phyloP scores from a whole-genome alignment of 2,329 filamentous ascomycete genomes.

The Colletotrichum tabaci region DNA sequence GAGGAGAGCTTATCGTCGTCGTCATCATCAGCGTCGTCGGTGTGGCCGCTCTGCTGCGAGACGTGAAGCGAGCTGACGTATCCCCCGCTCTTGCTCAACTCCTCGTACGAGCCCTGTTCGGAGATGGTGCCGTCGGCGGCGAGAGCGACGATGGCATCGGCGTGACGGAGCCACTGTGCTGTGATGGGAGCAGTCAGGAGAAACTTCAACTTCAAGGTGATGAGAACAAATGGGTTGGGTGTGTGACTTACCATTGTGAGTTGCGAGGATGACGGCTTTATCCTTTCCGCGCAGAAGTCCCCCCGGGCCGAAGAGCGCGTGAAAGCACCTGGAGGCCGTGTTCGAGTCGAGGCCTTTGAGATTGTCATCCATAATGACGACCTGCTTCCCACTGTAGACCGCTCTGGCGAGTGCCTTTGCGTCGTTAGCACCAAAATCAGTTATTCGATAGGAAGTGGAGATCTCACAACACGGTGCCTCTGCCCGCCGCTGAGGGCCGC shows the following conservation, averaged over 20 bases:
- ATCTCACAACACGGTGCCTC: slow-evolving; percentile 27
- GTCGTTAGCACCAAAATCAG: neutral
- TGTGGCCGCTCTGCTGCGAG: neutral
- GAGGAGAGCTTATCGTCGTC: neutral
- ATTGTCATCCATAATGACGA: slow-evolving; percentile 36
- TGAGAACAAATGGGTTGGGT: too few relatives aligned
- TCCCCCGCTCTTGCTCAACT: slow-evolving; percentile 17
- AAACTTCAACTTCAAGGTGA: too few relatives aligned
- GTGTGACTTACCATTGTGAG: slow-evolving; percentile 48
- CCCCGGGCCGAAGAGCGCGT: neutral
- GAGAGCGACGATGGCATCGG: slow-evolving; percentile 26
- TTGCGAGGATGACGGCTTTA: slow-evolving; percentile 59
- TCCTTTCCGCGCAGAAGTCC: slow-evolving; percentile 50
- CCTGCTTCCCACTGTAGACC: slow-evolving; percentile 26
- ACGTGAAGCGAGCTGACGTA: slow-evolving; percentile 26
- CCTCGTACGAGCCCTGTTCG: slow-evolving; percentile 9
- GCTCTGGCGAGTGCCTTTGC: slow-evolving; percentile 24
- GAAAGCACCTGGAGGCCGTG: slow-evolving; percentile 26
- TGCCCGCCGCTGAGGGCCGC: slow-evolving; percentile 32
- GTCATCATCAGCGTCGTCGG: neutral
- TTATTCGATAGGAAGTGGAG: neutral
- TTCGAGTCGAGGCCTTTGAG: slow-evolving; percentile 33
- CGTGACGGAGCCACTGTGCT: slow-evolving; percentile 29
- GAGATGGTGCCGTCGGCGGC: slow-evolving; percentile 18
- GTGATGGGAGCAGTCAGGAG: neutral